Percentiles rank a stretch among this genome's conserved stretches.
Conservation (phyloP, 2,329 filamentous ascomycete species). For the Pezicula rhizophila region DNA sequence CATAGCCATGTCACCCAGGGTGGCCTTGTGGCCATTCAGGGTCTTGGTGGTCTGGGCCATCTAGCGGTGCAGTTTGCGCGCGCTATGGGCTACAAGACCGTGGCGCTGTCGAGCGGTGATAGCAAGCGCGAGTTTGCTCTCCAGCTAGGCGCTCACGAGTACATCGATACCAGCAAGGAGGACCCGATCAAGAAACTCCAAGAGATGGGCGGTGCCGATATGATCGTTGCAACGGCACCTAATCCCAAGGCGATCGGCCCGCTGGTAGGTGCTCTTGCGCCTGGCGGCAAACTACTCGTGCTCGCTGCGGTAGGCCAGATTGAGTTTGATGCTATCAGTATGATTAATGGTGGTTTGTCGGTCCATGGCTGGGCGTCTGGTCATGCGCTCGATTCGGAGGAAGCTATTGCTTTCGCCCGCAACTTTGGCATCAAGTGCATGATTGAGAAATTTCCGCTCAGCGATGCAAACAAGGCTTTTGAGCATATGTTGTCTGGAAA, state of each 20-base stretch:
- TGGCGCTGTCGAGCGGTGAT: slow-evolving; percentile 60
- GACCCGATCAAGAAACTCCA: slow-evolving; percentile 43
- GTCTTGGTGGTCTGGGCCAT: slow-evolving; percentile 71
- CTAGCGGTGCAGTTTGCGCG: slow-evolving; percentile 70
- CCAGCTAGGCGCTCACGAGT: slow-evolving; percentile 53
- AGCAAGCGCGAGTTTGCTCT: slow-evolving; percentile 63
- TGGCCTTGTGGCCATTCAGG: slow-evolving; percentile 54
- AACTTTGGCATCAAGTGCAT: slow-evolving; percentile 58
- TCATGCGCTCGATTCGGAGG: slow-evolving; percentile 55
- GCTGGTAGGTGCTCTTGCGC: slow-evolving; percentile 46
- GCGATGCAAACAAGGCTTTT: slow-evolving; percentile 29
- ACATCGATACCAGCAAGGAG: slow-evolving; percentile 50
- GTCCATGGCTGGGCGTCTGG: slow-evolving; percentile 61
- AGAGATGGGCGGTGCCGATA: slow-evolving; percentile 53
- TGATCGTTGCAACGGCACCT: slow-evolving; percentile 59
- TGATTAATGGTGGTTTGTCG: slow-evolving; percentile 47
- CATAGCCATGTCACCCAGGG: slow-evolving; percentile 39
- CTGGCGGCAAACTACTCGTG: slow-evolving; percentile 53
- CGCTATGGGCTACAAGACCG: slow-evolving; percentile 70
- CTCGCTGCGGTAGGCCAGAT: slow-evolving; percentile 45
- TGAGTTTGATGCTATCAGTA: slow-evolving; percentile 34
- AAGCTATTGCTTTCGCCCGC: slow-evolving; percentile 60
- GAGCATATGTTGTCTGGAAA: slow-evolving; percentile 24
- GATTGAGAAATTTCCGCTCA: slow-evolving; percentile 58
- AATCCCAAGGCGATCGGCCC: slow-evolving; percentile 48